Conservation (phyloP, 306 rosid genomes). For the Cicer bijugum region DNA sequence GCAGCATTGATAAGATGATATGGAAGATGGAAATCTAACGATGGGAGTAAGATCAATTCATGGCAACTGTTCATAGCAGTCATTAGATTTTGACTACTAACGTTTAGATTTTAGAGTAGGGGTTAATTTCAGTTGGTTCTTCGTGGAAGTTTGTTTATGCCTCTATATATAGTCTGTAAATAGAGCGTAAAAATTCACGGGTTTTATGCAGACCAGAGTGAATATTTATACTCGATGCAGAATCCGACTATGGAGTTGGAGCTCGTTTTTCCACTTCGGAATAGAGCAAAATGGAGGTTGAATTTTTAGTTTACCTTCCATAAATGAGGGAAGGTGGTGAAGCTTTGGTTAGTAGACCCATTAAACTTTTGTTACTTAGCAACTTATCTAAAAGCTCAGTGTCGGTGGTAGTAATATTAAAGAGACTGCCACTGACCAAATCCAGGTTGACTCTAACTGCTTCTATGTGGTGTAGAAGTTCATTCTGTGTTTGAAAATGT, state of each 20-base stretch:
- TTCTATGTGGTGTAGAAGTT: conserved; percentile 50
- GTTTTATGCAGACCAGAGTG: conserved; percentile 62
- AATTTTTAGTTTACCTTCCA: conserved; percentile 79
- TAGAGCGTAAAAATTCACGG: conserved; percentile 89
- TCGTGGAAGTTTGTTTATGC: conserved; percentile 63
- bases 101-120: conserved; percentile 67
- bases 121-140: conserved; percentile 49
- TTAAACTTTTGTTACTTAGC: conserved; percentile 54
- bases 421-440: conserved; percentile 54
- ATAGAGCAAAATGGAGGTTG: conserved; percentile 94
- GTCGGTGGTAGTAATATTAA: conserved; percentile 60
- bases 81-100: conserved; percentile 70
- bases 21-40: conserved; percentile 85
- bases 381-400: conserved; percentile 43
- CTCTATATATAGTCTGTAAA: conserved; percentile 85
- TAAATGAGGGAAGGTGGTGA: conserved; percentile 60
- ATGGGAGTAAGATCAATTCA: conserved; percentile 49
- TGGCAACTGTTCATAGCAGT: conserved; percentile 86
- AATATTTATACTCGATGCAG: conserved; percentile 91
- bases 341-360: conserved; percentile 57
- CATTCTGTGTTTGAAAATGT: conserved; percentile 49
- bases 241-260: conserved; percentile 88
- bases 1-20: conserved; percentile 58
- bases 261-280: conserved; percentile 83
- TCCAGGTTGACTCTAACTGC: conserved; percentile 57